Percentiles rank a stretch among this genome's conserved stretches.
These are phyloP conservation scores for Candida neerlandica DNA, from an alignment of 1,139 yeast genomes.

Conservation along the genomic window DNA sequence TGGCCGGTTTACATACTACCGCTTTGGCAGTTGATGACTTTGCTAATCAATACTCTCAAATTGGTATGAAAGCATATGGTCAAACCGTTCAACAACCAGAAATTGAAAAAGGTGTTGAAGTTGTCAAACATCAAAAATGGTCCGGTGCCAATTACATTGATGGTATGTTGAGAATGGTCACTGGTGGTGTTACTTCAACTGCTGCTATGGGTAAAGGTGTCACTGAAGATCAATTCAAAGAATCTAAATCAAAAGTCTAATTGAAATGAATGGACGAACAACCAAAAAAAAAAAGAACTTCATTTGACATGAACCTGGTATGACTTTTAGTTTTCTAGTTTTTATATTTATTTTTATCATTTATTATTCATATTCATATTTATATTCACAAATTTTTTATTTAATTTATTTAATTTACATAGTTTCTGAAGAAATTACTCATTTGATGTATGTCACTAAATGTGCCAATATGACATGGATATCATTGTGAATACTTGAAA, in stretches of 20 bases:
- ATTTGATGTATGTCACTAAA: not conserved
- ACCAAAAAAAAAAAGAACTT: not conserved
- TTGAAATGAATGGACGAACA: not conserved
- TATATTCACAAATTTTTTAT: not conserved
- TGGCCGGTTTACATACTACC: constrained; percentile 96
- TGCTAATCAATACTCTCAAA: constrained; percentile 72
- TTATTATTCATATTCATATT: not conserved
- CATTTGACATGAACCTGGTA: constrained; percentile 5
- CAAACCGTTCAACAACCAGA: constrained; percentile 84
- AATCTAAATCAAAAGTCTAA: constrained; percentile 14
- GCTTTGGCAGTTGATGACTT: constrained; percentile 91
- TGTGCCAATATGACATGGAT: not conserved
- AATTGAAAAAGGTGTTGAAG: constrained; percentile 88
- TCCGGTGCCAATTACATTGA: constrained; percentile 98
- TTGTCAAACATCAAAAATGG: constrained; percentile 98
- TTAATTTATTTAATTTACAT: not conserved
- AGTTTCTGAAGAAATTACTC: not conserved
- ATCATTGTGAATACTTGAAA: too few relatives aligned
- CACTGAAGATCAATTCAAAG: constrained; percentile 92
- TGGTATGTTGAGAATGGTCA: constrained; percentile 82
- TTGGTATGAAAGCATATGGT: constrained; percentile 97
- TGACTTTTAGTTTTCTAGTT: constrained; percentile 1
- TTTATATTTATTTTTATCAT: not conserved
- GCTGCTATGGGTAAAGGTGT: constrained; percentile 99
- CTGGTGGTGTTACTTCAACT: constrained; percentile 94